Evolutionary conservation across 345 rosid genomes (phyloP), one percentile per base, ranked within the genome.

Genomic region (Luvunga scandens): DNA sequence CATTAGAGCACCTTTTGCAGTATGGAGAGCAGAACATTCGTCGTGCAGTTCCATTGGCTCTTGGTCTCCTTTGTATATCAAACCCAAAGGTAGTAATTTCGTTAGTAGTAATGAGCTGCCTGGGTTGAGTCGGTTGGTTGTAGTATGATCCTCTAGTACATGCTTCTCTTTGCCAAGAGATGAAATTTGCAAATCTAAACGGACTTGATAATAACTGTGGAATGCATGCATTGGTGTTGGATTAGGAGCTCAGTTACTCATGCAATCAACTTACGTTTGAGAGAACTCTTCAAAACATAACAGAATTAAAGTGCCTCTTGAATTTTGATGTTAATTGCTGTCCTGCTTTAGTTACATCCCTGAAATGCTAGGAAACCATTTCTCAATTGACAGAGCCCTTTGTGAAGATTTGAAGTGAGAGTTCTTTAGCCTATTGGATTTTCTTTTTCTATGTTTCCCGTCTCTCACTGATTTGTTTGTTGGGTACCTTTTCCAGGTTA

Each of bases 11-110:
- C 75, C 91, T 97, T 81, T 85, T 94, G 75, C 98, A 94, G 85
- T 97, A 97, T 77, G 98, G 99, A 63, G 98, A 97, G 78, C 98
- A 88, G 77, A 90, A 91, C 86, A 86, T 93, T 64, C 93, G 98
- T 4, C 89, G 92, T 9, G 97, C 96, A 71, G 98, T 94, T 82
- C 99, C 98, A 65, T 85, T 97, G 87, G 98, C 99, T 59, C 98
- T 97, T 81, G 98, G 98, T 77, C 98, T 97, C 73, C 93, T 97
- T 25, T 97, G 99, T 82, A 90, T 97, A 75, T 94, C 99, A 64
- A 97, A 97, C 78, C 99, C 99, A 28, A 97, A 94, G 98, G 99
- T 93, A 82, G 48, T 53, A 18, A 34, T 69, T 71, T 60, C 45
- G 14, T 65, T 25, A 78, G 77, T 19, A 22, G 33, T 42, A 6